phyloP scores from a whole-genome alignment of 495 filamentous ascomycete species.

The Daldinia decipiens region DNA sequence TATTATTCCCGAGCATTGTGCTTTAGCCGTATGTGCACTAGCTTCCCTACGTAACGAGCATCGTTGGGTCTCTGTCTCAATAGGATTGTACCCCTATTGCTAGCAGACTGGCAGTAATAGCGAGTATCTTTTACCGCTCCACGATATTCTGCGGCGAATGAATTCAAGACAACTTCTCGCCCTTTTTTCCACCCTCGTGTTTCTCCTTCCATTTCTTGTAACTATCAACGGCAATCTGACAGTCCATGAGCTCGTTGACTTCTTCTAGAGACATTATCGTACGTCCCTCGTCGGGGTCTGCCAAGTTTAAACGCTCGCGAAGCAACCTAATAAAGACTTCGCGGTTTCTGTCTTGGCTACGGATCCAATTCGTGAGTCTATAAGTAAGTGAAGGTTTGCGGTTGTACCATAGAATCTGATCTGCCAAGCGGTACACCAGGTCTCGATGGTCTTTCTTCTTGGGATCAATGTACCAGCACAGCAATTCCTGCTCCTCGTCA shows the following conservation, averaged over 20 bases:
- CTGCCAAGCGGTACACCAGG: slow-evolving; percentile 16
- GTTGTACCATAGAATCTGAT: slow-evolving; percentile 2
- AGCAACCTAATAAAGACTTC: slow-evolving; percentile 11
- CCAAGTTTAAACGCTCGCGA: neutral
- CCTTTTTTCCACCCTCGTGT: neutral
- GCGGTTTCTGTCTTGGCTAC: neutral
- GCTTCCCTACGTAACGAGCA: too few species aligned
- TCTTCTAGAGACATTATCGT: slow-evolving; percentile 26
- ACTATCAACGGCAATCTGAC: slow-evolving; percentile 34
- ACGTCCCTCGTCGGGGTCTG: neutral
- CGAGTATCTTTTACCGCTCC: too few species aligned
- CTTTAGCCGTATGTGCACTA: too few species aligned
- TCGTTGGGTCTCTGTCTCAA: too few species aligned
- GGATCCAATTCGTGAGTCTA: slow-evolving; percentile 15
- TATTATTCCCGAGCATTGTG: too few species aligned
- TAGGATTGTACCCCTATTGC: too few species aligned
- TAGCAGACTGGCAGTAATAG: too few species aligned
- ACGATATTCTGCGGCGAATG: too few species aligned
- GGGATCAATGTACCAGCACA: slow-evolving; percentile 3
- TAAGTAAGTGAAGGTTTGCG: neutral
- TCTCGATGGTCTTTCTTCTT: slow-evolving; percentile 5
- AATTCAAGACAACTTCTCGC: too few species aligned
- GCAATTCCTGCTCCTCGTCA: slow-evolving; percentile 5
- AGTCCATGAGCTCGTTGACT: slow-evolving; percentile 47
- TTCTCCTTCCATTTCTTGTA: slow-evolving; percentile 55